Conservation (phyloP, 2,329 filamentous ascomycete species). For the Paecilomyces sp. region DNA sequence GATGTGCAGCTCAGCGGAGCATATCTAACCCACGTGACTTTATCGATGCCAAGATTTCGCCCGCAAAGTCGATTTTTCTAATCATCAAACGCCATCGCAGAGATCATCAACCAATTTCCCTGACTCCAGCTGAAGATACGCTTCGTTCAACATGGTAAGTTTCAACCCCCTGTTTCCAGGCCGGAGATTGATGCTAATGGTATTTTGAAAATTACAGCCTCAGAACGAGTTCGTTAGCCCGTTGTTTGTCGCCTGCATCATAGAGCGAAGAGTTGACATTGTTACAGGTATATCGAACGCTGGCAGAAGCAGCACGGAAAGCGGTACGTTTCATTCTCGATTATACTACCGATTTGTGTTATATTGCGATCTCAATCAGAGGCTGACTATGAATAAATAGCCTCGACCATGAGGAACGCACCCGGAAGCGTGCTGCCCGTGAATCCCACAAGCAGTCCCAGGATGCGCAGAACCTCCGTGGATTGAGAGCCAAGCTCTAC, state of each 20-base stretch:
- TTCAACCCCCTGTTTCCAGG: no score
- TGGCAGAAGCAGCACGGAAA: constrained; percentile 60
- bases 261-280: constrained; percentile 8
- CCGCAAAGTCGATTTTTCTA: constrained; percentile 5
- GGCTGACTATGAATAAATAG: constrained; percentile 28
- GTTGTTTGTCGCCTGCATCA: constrained; percentile 2
- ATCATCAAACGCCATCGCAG: background rate
- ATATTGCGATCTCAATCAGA: background rate
- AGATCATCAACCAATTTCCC: background rate
- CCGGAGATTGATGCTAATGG: no score
- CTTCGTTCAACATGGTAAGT: constrained; percentile 11
- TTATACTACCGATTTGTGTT: background rate
- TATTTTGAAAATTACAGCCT: constrained; percentile 17
- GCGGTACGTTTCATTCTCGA: constrained; percentile 20
- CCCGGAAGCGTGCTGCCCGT: constrained; percentile 78
- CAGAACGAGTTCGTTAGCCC: constrained; percentile 37
- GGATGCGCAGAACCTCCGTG: constrained; percentile 87
- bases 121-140: background rate
- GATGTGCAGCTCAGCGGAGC: background rate
- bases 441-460: constrained; percentile 82
- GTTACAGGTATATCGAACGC: constrained; percentile 59
- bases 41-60: constrained; percentile 1
- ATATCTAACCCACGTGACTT: constrained; percentile 1
- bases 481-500: constrained; percentile 85
- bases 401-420: constrained; percentile 80